Base-by-base conservation (phyloP, 495 filamentous ascomycete species). In the Aspergillus avenaceus region DNA sequence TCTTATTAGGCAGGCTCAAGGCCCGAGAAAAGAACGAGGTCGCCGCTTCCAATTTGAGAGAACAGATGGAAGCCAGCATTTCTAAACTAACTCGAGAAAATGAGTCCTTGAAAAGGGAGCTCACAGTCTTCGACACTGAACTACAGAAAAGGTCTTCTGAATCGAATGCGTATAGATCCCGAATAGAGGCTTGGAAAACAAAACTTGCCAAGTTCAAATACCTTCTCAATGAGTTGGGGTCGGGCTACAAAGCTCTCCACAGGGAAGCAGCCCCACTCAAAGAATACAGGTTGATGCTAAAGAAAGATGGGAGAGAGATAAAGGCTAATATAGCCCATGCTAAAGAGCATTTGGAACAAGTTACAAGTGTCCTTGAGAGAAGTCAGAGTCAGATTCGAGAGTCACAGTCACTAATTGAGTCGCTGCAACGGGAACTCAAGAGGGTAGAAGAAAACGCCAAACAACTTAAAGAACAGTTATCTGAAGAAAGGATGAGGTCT, bases 161-260 rank as follows among this genome's bases (percentile, higher is more conserved):
- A 13, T 18, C 43, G 4, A 62, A 56, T 13, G 23, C 41, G 5
- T 43, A 57, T 13, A 53, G 56, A 19, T 44, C 49, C 11, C 64
- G 59, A 34, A 44, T 70, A 16, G 57, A 65, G 4, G 44, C 50
- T 23, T 74, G 69, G 69, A 72, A 66, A 41, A 40, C 43, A 13
- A 71, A 64, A 22, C 29, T 74, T 1, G 36, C 42, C 11, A 67
- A 54, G 24, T 63, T 71, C 49, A 71, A 62, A 52, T 26, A 53
- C 37, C 58, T 71, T 23, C 50, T 74, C 22, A 67, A 70, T 45
- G 66, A 66, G 11, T 42, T 74, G 9, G 69, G 69, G 0, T 56
- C 52, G 2, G 64, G 67, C 11, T 66, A 67, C 27, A 60, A 67
- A 32, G 40, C 14, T 8, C 64, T 72, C 23, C 60, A 60, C 16